phyloP scores from a whole-genome alignment of 208 protist genomes.

The Acanthamoeba healyi region DNA sequence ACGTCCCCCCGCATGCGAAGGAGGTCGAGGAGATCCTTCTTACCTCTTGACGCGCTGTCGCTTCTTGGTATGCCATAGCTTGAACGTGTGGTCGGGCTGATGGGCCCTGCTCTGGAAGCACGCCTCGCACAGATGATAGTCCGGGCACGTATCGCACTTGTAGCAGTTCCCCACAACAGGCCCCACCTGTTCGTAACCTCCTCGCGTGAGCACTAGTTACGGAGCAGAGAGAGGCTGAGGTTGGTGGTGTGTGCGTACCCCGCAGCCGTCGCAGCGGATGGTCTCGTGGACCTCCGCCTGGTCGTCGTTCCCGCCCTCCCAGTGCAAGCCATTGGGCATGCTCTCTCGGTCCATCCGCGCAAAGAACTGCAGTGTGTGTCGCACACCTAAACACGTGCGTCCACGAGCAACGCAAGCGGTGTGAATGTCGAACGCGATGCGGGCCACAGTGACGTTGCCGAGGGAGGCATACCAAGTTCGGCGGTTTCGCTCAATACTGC shows the following conservation, averaged over 20 bases:
- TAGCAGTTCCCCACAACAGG: constrained; percentile 39
- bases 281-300: constrained; percentile 30
- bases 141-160: constrained; percentile 14
- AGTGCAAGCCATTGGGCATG: not conserved
- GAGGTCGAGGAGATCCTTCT: too few relatives aligned
- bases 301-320: not conserved
- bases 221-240: not conserved
- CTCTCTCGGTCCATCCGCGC: not conserved
- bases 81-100: not conserved
- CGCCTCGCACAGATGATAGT: constrained; percentile 40
- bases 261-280: constrained; percentile 8
- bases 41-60: not conserved
- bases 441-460: not conserved
- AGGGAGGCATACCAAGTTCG: not conserved
- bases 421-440: too few relatives aligned
- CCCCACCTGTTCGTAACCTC: constrained; percentile 36
- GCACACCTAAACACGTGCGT: not conserved
- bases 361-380: constrained; percentile 56
- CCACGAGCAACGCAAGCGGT: too few relatives aligned
- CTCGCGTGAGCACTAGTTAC: too few relatives aligned
- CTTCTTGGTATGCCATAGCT: constrained; percentile 45
- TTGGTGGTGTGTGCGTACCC: not conserved
- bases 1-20: too few relatives aligned
- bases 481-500: not conserved
- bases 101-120: not conserved